Evolutionary conservation across 1,284 basidiomycete genomes (phyloP).

Genomic region (Cutaneotrichosporon arboriforme): DNA sequence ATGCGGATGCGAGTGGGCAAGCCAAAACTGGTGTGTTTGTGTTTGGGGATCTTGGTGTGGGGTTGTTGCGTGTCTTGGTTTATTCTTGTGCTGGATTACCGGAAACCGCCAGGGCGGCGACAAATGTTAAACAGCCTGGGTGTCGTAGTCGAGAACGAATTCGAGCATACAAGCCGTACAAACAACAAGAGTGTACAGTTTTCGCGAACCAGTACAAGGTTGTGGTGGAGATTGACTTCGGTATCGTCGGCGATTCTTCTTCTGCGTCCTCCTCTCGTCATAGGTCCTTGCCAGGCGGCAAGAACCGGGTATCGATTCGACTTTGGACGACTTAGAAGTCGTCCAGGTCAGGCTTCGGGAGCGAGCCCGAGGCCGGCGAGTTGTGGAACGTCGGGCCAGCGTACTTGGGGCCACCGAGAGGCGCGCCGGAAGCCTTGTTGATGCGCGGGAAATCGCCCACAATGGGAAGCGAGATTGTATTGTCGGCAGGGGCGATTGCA

Average conservation of each 20-base stretch:
- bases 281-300: not conserved
- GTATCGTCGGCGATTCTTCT: not conserved
- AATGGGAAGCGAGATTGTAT: constrained; percentile 15
- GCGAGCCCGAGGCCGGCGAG: constrained; percentile 36
- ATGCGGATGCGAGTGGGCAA: constrained; percentile 2
- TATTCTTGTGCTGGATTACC: no score
- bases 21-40: not conserved
- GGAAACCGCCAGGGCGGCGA: no score
- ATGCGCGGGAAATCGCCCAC: constrained; percentile 40
- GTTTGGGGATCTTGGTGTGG: not conserved
- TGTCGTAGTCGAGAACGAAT: not conserved
- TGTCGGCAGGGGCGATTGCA: not conserved
- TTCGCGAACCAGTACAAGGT: not conserved
- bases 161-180: constrained; percentile 10
- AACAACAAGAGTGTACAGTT: constrained; percentile 12
- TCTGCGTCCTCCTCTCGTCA: not conserved
- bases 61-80: not conserved
- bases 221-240: not conserved
- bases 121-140: no score
- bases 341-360: constrained; percentile 44
- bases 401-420: constrained; percentile 28
- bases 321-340: constrained; percentile 31
- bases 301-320: not conserved
- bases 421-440: constrained; percentile 11
- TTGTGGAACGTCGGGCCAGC: constrained; percentile 47